Percentiles rank a stretch among this genome's conserved stretches.
These are phyloP conservation scores for Penicillium coprophilum DNA, from an alignment of 495 filamentous ascomycete genomes.

Conservation along the genomic window DNA sequence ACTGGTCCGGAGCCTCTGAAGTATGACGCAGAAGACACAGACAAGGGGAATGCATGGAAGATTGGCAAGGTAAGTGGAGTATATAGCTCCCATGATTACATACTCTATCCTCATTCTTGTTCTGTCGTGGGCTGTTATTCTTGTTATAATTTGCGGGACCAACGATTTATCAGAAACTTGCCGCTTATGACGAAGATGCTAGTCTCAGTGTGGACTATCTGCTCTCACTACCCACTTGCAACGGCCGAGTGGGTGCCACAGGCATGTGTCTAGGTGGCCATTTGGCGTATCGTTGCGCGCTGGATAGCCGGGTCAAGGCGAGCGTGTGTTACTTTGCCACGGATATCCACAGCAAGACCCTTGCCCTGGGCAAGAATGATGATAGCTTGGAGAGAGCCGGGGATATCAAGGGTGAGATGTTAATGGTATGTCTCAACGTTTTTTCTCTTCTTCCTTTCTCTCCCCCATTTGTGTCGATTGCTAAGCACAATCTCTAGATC, in stretches of 20 bases:
- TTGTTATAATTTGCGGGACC: background rate
- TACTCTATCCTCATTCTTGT: background rate
- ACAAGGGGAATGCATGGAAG: conserved; percentile 84
- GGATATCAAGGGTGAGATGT: conserved; percentile 78
- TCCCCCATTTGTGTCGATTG: conserved; percentile 4
- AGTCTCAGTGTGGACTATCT: conserved; percentile 71
- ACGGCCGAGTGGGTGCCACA: conserved; percentile 78
- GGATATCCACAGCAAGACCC: conserved; percentile 75
- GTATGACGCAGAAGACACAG: conserved; percentile 87
- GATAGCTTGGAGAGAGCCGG: conserved; percentile 60
- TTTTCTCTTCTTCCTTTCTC: background rate
- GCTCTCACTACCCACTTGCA: conserved; percentile 74
- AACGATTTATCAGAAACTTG: conserved; percentile 59
- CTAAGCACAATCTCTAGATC: conserved; percentile 44
- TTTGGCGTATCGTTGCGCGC: conserved; percentile 77
- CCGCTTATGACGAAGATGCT: conserved; percentile 88
- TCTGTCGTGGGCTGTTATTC: background rate
- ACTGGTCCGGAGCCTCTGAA: conserved; percentile 78
- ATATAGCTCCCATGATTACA: background rate
- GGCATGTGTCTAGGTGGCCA: conserved; percentile 98
- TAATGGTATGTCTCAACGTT: conserved; percentile 54
- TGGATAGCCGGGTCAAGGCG: conserved; percentile 74
- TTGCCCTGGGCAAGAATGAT: conserved; percentile 69
- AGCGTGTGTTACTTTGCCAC: conserved; percentile 91
- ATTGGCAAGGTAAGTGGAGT: conserved; percentile 61